Percentiles rank a stretch among this genome's conserved stretches.
phyloP scores from a whole-genome alignment of 305 asterid genomes.

The Withania somnifera region DNA sequence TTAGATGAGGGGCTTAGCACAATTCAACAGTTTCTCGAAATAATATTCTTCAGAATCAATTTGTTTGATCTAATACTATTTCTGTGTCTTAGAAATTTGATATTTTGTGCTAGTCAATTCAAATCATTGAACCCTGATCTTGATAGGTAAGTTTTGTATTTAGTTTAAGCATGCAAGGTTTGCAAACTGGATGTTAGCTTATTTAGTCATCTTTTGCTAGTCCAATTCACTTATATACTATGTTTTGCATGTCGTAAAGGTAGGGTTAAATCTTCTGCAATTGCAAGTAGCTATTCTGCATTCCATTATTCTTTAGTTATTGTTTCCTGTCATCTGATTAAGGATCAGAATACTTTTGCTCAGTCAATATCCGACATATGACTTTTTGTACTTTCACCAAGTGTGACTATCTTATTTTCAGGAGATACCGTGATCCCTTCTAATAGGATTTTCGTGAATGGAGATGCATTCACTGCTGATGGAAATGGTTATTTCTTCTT shows the following conservation, averaged over 20 bases:
- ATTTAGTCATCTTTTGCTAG: neutral
- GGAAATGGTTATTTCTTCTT: conserved; percentile 1
- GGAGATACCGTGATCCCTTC: neutral
- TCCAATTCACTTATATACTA: neutral
- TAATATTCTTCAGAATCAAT: neutral
- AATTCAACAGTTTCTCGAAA: neutral
- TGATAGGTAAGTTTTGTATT: neutral
- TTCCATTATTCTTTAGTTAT: neutral
- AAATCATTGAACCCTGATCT: neutral
- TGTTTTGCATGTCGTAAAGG: neutral
- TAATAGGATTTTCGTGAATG: neutral
- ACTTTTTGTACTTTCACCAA: neutral
- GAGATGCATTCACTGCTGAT: neutral
- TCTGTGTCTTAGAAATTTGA: neutral
- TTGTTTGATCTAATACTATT: neutral
- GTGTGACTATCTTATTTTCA: neutral
- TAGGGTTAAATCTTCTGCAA: neutral
- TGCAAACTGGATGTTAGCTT: neutral
- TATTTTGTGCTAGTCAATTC: neutral
- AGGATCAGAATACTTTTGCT: neutral
- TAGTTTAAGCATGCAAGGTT: neutral
- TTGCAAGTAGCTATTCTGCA: neutral
- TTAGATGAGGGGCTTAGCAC: neutral
- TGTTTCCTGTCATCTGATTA: neutral
- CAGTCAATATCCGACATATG: neutral